These are phyloP conservation scores for Eucalyptus pauciflora DNA, from an alignment of 345 rosid species.

Conservation along the genomic window DNA sequence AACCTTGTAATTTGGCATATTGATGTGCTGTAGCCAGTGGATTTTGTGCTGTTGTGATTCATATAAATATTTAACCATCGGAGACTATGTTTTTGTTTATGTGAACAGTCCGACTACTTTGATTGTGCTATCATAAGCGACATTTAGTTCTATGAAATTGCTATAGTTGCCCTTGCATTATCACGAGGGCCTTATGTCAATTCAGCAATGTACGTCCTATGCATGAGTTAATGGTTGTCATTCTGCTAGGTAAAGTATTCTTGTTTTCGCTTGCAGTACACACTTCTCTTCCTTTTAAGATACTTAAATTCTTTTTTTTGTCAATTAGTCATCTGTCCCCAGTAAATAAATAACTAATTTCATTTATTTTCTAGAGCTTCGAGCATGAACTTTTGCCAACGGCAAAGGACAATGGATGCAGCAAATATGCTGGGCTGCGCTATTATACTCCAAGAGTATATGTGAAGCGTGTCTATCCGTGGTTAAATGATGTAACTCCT, in stretches of 20 bases:
- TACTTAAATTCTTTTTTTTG: not conserved
- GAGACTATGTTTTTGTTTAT: not conserved
- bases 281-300: not conserved
- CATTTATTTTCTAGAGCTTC: not conserved
- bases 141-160: not conserved
- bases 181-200: not conserved
- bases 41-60: not conserved
- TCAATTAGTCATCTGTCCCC: not conserved
- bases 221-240: not conserved
- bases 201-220: not conserved
- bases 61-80: not conserved
- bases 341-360: not conserved
- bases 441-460: conserved; percentile 12
- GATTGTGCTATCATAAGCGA: not conserved
- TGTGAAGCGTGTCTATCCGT: conserved; percentile 30
- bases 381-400: conserved; percentile 11
- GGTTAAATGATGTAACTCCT: conserved; percentile 15
- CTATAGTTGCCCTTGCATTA: not conserved
- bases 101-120: not conserved
- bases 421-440: conserved; percentile 14
- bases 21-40: not conserved
- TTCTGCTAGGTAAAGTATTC: not conserved
- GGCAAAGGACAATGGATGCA: conserved; percentile 13
- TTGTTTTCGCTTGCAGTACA: not conserved
- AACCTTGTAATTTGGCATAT: not conserved